Evolutionary conservation across 73 alveolate genomes (phyloP).

Genomic region (Symbiodinium pilosum): DNA sequence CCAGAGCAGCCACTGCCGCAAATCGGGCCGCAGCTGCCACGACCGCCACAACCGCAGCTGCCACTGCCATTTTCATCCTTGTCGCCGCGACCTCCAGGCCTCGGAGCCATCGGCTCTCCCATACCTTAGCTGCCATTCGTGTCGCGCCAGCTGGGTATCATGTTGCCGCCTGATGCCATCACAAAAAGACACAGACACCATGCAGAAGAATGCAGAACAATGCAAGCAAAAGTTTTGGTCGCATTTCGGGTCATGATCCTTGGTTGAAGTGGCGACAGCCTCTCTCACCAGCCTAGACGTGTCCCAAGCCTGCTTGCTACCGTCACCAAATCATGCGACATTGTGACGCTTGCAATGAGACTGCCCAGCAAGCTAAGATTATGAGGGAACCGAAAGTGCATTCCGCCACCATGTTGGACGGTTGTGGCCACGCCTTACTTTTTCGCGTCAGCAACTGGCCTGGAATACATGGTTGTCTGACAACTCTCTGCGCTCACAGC

Average conservation of each 20-base stretch:
- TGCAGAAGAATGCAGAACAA: background rate
- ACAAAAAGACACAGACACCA: background rate
- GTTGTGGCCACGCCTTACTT: conserved; percentile 2
- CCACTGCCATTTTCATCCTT: background rate
- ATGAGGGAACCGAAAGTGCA: background rate
- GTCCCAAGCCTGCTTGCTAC: background rate
- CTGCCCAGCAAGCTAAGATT: too few relatives aligned
- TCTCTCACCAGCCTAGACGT: background rate
- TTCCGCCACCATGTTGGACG: background rate
- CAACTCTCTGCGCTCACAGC: too few relatives aligned
- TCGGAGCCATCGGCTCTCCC: background rate
- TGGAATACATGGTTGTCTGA: too few relatives aligned
- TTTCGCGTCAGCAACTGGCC: background rate
- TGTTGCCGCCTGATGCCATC: background rate
- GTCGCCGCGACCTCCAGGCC: background rate
- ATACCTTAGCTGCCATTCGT: background rate
- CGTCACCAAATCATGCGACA: background rate
- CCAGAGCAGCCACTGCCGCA: background rate
- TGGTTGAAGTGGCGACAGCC: conserved; percentile 6
- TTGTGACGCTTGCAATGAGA: too few relatives aligned
- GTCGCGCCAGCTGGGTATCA: too few relatives aligned
- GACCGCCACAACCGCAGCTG: background rate
- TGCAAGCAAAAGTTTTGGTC: conserved; percentile 5
- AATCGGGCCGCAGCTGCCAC: background rate
- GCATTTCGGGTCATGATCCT: conserved; percentile 14